Conservation (phyloP, 352 stramenopile species). For the Elongisporangium undulatum region DNA sequence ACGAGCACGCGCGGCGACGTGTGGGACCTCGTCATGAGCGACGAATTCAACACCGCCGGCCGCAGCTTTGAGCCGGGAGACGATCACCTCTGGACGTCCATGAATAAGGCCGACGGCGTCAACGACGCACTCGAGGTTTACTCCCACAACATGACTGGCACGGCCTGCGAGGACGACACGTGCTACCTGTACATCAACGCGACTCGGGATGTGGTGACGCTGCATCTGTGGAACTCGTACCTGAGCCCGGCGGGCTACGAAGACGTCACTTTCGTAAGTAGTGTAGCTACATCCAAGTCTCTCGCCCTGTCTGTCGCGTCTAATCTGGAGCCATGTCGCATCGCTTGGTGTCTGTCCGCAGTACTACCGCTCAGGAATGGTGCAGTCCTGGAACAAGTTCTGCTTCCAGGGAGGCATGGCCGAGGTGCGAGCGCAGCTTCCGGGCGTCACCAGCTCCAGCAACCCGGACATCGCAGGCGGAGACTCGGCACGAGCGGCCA, state of each 20-base stretch:
- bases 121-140: conserved; percentile 71
- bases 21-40: conserved; percentile 73
- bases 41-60: conserved; percentile 62
- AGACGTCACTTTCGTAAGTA: conserved; percentile 21
- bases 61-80: conserved; percentile 89
- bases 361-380: conserved; percentile 53
- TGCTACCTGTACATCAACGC: conserved; percentile 71
- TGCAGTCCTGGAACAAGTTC: conserved; percentile 91
- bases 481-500: conserved; percentile 15
- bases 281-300: not conserved
- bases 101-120: conserved; percentile 68
- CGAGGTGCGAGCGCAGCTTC: conserved; percentile 83
- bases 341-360: not conserved
- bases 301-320: not conserved
- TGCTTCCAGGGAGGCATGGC: conserved; percentile 88
- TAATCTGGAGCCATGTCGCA: not conserved
- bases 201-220: conserved; percentile 27
- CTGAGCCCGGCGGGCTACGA: conserved; percentile 43
- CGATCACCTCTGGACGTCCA: conserved; percentile 92
- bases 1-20: conserved; percentile 42
- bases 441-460: conserved; percentile 53
- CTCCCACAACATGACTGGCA: conserved; percentile 67
- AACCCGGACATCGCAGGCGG: conserved; percentile 26
- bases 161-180: conserved; percentile 36
- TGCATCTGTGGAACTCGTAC: conserved; percentile 66